Base-by-base conservation (phyloP, 2,329 filamentous ascomycete genomes). In the Davidsoniella eucalypti region DNA sequence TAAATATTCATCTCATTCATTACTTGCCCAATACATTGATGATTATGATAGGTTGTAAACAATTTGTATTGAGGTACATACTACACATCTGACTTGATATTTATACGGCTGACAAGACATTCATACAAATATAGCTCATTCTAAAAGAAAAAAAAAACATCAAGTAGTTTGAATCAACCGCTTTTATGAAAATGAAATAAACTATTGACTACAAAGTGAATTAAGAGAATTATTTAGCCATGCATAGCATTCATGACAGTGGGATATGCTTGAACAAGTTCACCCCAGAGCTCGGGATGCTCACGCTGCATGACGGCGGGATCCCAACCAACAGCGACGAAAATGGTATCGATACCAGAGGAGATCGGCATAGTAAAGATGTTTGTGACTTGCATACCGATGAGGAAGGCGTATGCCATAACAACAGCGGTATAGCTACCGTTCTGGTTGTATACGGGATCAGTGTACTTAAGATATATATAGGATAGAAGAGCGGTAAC, bases 291-390 rank as follows among this genome's bases (percentile, higher is more conserved):
- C 54, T 93, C 86, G 0, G 80, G 78, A 63, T 94, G 88, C 51
- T 92, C 80, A 40, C 76, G 70, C 61, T 87, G 82, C 68, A 94
- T 68, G 7, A 90, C 83, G 59, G 83, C 73, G 0, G 78, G 78
- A 45, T 81, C 76, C 72, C 78, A 82, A 0, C 76, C 77, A 43
- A 73, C 68, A 0, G 86, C 87, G 0, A 94, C 86, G 58, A 95
- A 95, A 54, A 94, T 84, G 0, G 88, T 93, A 57, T 94, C 84
- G 55, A 94, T 78, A n/a, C 90, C 90, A 58, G 82, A 88, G 55
- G 81, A 81, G 51, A 96, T 70, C 1, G 90, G 90, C 0, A 85
- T 90, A 33, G 90, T 84, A 66, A 95, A 93, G 55, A 94, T 77
- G 63, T 93, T 84, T 62, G 82, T 84, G 54, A 95, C 83, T 63